These are phyloP conservation scores for Monilinia laxa DNA, from an alignment of 2,329 filamentous ascomycete species.

Conservation along the genomic window DNA sequence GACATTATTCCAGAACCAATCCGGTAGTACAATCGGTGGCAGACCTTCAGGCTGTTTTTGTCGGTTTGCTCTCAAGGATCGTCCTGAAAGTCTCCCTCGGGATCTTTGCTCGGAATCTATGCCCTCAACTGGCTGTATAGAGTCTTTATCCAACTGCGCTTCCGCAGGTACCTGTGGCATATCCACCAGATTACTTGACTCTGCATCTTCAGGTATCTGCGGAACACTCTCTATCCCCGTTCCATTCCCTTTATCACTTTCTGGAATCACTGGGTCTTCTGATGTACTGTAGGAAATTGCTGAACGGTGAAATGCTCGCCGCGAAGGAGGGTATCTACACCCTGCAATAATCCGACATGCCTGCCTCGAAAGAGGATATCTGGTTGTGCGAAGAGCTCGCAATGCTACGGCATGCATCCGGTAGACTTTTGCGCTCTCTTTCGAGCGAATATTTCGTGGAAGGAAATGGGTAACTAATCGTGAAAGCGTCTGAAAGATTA, in stretches of 20 bases:
- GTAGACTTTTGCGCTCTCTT: constrained; percentile 33
- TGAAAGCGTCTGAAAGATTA: constrained; percentile 9
- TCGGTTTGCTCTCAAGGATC: constrained; percentile 29
- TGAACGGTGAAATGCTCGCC: constrained; percentile 38
- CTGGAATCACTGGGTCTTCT: constrained; percentile 27
- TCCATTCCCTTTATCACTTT: constrained; percentile 27
- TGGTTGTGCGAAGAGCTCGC: constrained; percentile 36
- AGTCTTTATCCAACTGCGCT: constrained; percentile 16
- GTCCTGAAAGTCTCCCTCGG: constrained; percentile 28
- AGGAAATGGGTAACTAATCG: neutral
- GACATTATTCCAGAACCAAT: constrained; percentile 58
- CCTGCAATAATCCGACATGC: constrained; percentile 39
- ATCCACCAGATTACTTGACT: constrained; percentile 4
- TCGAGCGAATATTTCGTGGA: constrained; percentile 12
- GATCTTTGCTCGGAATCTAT: constrained; percentile 21
- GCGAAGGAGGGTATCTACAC: constrained; percentile 33
- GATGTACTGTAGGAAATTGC: constrained; percentile 32
- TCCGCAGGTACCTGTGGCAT: constrained; percentile 4
- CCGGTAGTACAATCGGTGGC: constrained; percentile 55
- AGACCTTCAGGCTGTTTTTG: constrained; percentile 40
- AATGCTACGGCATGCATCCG: constrained; percentile 41
- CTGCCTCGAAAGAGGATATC: constrained; percentile 33
- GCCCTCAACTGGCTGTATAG: constrained; percentile 19
- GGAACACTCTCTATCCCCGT: neutral
- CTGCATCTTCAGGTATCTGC: constrained; percentile 6